These are phyloP conservation scores for Withania somnifera DNA, from an alignment of 305 asterid genomes.

Conservation along the genomic window DNA sequence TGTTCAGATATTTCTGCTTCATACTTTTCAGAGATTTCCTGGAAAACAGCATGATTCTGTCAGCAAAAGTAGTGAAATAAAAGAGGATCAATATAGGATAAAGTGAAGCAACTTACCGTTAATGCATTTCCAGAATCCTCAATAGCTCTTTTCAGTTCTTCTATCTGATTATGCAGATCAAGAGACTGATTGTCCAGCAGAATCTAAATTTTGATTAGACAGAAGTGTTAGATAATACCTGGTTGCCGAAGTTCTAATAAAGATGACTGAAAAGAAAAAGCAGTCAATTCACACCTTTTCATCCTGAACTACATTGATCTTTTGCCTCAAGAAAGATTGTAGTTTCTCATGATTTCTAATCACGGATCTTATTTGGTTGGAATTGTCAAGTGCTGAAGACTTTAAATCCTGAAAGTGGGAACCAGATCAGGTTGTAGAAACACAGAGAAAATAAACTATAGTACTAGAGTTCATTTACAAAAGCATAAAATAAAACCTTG, in stretches of 20 bases:
- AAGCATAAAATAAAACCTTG: neutral
- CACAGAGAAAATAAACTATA: neutral
- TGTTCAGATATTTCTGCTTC: slow-evolving; percentile 52
- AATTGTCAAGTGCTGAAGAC: slow-evolving; percentile 40
- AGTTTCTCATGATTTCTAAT: slow-evolving; percentile 38
- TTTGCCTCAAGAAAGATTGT: slow-evolving; percentile 41
- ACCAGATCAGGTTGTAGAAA: neutral
- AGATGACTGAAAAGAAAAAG: neutral
- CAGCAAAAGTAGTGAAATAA: slow-evolving; percentile 8
- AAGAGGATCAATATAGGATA: neutral
- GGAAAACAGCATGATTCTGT: slow-evolving; percentile 13
- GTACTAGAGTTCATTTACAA: neutral
- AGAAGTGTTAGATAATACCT: neutral
- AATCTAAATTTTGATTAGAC: slow-evolving; percentile 35
- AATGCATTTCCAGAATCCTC: slow-evolving; percentile 36
- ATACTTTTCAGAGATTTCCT: slow-evolving; percentile 50
- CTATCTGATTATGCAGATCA: slow-evolving; percentile 45
- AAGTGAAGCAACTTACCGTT: slow-evolving; percentile 31
- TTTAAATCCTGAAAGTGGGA: slow-evolving; percentile 49
- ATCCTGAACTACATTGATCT: slow-evolving; percentile 45
- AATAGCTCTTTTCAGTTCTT: slow-evolving; percentile 38
- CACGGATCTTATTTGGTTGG: slow-evolving; percentile 34
- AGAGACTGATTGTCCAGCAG: slow-evolving; percentile 41
- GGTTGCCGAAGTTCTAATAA: neutral
- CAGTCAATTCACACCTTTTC: slow-evolving; percentile 52